A percentile compares a stretch with the other conserved stretches of the same genome.
Conservation (phyloP, 305 asterid species). For the Fraxinus platypoda region DNA sequence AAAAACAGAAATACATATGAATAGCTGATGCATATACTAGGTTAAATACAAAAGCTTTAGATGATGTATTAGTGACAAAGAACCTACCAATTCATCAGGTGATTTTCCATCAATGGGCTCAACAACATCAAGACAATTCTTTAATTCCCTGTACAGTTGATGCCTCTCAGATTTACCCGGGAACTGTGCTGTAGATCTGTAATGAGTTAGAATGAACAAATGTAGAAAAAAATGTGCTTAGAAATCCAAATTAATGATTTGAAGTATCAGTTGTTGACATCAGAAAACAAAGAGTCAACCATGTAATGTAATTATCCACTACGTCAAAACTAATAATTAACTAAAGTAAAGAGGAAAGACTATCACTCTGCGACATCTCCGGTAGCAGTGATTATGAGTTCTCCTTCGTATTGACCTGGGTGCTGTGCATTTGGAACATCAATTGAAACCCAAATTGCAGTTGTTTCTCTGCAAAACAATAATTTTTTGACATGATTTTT, state of each 20-base stretch:
- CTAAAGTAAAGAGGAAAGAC: constrained; percentile 40
- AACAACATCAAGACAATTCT: constrained; percentile 69
- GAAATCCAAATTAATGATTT: constrained; percentile 6
- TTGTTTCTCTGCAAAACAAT: constrained; percentile 70
- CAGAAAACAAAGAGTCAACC: not conserved
- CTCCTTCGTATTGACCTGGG: constrained; percentile 98
- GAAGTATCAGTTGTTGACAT: not conserved
- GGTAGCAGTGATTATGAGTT: constrained; percentile 71
- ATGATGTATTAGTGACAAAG: constrained; percentile 24
- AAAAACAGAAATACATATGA: constrained; percentile 23
- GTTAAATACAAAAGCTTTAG: constrained; percentile 5
- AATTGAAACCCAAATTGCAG: constrained; percentile 74
- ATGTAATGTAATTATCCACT: constrained; percentile 14
- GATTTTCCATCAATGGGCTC: constrained; percentile 82
- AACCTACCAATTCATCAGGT: constrained; percentile 72
- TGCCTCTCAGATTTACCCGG: constrained; percentile 66
- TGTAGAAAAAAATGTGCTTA: constrained; percentile 11
- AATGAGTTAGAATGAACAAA: constrained; percentile 32
- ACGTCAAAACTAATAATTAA: constrained; percentile 30
- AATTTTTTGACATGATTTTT: not conserved
- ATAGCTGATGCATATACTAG: constrained; percentile 11
- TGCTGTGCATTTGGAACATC: constrained; percentile 80
- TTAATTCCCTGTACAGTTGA: constrained; percentile 66
- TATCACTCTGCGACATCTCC: constrained; percentile 76
- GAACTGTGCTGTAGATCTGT: constrained; percentile 61